Percentiles rank a stretch among this genome's conserved stretches.
Conservation (phyloP, 2,329 filamentous ascomycete genomes). For the Beauveria sp. region DNA sequence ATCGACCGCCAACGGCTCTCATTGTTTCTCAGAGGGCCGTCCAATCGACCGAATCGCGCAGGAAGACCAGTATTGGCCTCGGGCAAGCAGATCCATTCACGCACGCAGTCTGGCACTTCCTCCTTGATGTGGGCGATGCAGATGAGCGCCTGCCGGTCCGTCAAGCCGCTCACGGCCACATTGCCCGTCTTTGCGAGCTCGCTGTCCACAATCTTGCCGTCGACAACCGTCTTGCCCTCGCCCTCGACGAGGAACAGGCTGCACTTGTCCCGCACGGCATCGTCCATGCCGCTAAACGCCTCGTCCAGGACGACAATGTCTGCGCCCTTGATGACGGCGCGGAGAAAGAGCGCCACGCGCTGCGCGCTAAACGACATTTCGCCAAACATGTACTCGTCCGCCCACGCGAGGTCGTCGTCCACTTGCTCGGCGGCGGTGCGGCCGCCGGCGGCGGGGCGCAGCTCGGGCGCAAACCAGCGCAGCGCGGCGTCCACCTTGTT, state of each 20-base stretch:
- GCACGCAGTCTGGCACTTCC: conserved; percentile 76
- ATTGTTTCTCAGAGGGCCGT: conserved; percentile 52
- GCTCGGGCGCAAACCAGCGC: conserved; percentile 68
- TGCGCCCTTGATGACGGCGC: conserved; percentile 70
- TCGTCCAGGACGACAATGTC: conserved; percentile 83
- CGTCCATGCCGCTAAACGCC: conserved; percentile 80
- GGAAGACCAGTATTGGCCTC: conserved; percentile 56
- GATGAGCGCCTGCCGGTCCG: conserved; percentile 69
- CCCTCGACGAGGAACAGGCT: conserved; percentile 68
- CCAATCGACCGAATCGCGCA: conserved; percentile 57
- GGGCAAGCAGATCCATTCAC: conserved; percentile 81
- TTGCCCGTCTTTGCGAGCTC: conserved; percentile 34
- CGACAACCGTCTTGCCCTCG: conserved; percentile 37
- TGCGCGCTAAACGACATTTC: conserved; percentile 74
- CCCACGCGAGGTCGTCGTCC: conserved; percentile 47
- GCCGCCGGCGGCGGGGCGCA: conserved; percentile 45
- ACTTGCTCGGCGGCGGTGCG: background rate
- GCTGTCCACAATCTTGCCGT: conserved; percentile 36
- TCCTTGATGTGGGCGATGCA: conserved; percentile 87
- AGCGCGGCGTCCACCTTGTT: conserved; percentile 62
- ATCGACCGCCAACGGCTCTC: conserved; percentile 56
- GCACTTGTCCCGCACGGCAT: conserved; percentile 76
- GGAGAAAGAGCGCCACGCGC: conserved; percentile 75
- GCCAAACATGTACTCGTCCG: conserved; percentile 60
- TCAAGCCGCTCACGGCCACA: conserved; percentile 54